phyloP scores from a whole-genome alignment of 2,329 filamentous ascomycete genomes.

The Diaporthe vexans region DNA sequence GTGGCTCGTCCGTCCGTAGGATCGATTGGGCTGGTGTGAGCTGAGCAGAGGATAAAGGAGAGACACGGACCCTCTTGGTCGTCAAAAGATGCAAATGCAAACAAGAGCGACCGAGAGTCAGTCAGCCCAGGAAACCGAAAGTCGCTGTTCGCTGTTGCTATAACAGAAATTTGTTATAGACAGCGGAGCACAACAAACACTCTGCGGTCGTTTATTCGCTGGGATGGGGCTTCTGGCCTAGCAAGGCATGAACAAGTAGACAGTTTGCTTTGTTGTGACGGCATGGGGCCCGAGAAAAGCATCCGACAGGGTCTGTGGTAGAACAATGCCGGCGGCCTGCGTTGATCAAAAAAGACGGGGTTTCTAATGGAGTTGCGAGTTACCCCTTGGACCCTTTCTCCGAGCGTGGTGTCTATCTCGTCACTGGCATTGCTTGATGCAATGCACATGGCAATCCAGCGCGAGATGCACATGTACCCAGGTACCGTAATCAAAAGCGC shows the following conservation, averaged over 20 bases:
- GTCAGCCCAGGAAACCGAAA: background rate
- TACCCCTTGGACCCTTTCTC: background rate
- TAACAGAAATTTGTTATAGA: slow-evolving; percentile 39
- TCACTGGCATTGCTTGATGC: background rate
- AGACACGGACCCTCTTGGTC: slow-evolving; percentile 14
- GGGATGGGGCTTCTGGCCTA: slow-evolving; percentile 28
- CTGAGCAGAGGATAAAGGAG: slow-evolving; percentile 11
- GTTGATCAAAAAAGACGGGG: slow-evolving; percentile 18
- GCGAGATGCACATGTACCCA: slow-evolving; percentile 17
- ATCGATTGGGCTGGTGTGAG: slow-evolving; percentile 1
- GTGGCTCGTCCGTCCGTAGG: slow-evolving; percentile 8
- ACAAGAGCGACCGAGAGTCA: background rate
- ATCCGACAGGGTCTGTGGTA: slow-evolving; percentile 9
- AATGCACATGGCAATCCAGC: slow-evolving; percentile 22
- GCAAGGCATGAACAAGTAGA: slow-evolving; percentile 36
- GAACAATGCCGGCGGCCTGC: slow-evolving; percentile 28
- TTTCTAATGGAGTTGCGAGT: slow-evolving; percentile 5
- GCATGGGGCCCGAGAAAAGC: slow-evolving; percentile 16
- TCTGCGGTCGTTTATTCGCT: slow-evolving; percentile 33
- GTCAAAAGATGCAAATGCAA: background rate
- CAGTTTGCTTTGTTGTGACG: slow-evolving; percentile 30
- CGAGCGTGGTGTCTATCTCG: background rate
- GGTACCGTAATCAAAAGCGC: slow-evolving; percentile 34
- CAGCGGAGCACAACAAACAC: slow-evolving; percentile 37
- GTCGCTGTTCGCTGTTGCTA: slow-evolving; percentile 23